Conservation (phyloP, 805 yeast genomes). For the Hanseniaspora hatyaiensis region DNA sequence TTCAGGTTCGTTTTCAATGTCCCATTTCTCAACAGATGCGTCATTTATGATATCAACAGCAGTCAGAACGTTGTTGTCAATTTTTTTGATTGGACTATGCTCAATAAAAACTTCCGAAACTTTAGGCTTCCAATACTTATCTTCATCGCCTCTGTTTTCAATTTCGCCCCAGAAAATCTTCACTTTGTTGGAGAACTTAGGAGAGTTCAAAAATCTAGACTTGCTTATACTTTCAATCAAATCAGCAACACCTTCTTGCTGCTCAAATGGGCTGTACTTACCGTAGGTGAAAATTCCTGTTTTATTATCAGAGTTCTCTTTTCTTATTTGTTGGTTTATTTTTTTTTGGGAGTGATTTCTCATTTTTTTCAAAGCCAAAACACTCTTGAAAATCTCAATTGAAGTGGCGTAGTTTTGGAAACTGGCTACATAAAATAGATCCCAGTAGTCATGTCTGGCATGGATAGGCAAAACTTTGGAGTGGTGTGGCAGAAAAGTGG, state of each 20-base stretch:
- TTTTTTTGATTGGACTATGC: slow-evolving; percentile 27
- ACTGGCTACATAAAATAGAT: slow-evolving; percentile 75
- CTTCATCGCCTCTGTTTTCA: slow-evolving; percentile 73
- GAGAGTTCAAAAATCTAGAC: slow-evolving; percentile 31
- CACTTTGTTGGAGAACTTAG: slow-evolving; percentile 48
- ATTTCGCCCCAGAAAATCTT: slow-evolving; percentile 60
- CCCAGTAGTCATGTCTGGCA: slow-evolving; percentile 73
- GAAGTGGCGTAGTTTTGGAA: slow-evolving; percentile 52
- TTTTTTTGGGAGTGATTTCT: slow-evolving; percentile 53
- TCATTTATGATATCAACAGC: slow-evolving; percentile 47
- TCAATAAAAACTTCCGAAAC: slow-evolving; percentile 22
- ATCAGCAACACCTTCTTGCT: slow-evolving; percentile 88
- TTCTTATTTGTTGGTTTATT: slow-evolving; percentile 57
- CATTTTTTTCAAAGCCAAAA: slow-evolving; percentile 60
- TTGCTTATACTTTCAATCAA: slow-evolving; percentile 31
- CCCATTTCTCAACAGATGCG: slow-evolving; percentile 21
- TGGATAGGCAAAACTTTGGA: slow-evolving; percentile 80
- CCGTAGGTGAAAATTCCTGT: slow-evolving; percentile 79
- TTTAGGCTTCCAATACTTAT: slow-evolving; percentile 52
- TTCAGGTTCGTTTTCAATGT: slow-evolving; percentile 1
- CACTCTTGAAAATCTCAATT: slow-evolving; percentile 58
- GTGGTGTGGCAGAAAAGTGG: slow-evolving; percentile 68
- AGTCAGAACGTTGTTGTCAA: slow-evolving; percentile 52
- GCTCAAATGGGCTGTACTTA: slow-evolving; percentile 78
- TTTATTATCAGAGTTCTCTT: slow-evolving; percentile 38